Conservation (phyloP, 805 yeast genomes). For the Metschnikowia koreensis region DNA sequence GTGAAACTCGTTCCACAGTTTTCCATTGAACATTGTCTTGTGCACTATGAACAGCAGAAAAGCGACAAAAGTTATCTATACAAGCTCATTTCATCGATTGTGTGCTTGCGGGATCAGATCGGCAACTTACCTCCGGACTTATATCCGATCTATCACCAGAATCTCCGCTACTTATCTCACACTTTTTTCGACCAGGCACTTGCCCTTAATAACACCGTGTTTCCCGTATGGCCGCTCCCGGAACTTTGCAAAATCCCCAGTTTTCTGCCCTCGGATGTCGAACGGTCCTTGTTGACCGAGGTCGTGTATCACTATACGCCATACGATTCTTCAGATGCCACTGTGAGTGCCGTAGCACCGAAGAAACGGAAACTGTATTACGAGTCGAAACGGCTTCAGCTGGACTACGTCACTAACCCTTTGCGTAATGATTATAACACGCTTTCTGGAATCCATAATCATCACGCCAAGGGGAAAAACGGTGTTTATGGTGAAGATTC, state of each 20-base stretch:
- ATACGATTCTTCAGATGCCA: constrained; percentile 43
- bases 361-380: constrained; percentile 44
- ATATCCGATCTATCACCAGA: constrained; percentile 68
- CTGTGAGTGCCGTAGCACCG: constrained; percentile 22
- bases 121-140: constrained; percentile 81
- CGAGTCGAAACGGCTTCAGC: constrained; percentile 58
- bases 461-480: constrained; percentile 27
- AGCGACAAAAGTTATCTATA: constrained; percentile 46
- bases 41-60: constrained; percentile 37
- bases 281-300: constrained; percentile 70
- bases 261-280: constrained; percentile 73
- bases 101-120: constrained; percentile 74
- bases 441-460: constrained; percentile 50
- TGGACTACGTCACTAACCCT: constrained; percentile 70
- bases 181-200: constrained; percentile 53
- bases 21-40: constrained; percentile 78
- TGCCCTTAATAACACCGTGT: constrained; percentile 14
- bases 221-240: constrained; percentile 72
- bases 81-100: constrained; percentile 76
- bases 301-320: constrained; percentile 61
- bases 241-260: constrained; percentile 62
- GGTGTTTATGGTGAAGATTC: constrained; percentile 2
- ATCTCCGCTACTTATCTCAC: constrained; percentile 56
- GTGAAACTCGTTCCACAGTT: constrained; percentile 72
- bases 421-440: constrained; percentile 48